Evolutionary conservation across 2,329 filamentous ascomycete species (phyloP), one percentile per base, ranked within the genome.

Genomic region (Eutypella sp.): DNA sequence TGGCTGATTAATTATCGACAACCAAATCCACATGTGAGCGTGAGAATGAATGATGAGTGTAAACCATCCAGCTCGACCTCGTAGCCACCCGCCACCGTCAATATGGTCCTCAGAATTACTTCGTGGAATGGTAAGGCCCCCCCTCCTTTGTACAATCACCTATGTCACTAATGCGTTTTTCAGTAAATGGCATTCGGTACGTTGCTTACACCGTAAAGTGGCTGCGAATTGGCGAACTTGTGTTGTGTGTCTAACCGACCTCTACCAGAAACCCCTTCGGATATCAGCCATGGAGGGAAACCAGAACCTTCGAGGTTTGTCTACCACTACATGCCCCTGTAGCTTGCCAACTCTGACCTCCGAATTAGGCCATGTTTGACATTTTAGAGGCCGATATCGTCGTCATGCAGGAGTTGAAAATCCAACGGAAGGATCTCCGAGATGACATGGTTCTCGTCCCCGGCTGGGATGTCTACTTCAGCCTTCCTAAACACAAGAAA

Each of bases 401-500:
- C 16, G 78, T 96, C 47, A 90, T 97, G 73, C 93, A 99, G 66
- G 93, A 97, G 67, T 84, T 89, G 37, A 99, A 97, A 69, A 96
- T 97, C 34, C 93, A 97, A 62, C 79, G 86, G 47, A 96, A 96
- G 63, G 91, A 96, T 56, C 73, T 99, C 2, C 78, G 76, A 34
- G 93, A 97, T 74, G 93, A 97, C 57, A 97, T 97, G 89, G 91
- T 97, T 9, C 73, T 97, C 27, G 82, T 97, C 0, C 83, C 88
- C 0, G 93, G 93, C 11, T 99, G 92, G 92, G 93, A 99, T 63
- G 91, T 91, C 53, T 96, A 85, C 68, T 96, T 96, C 68, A 96
- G 90, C 63, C 73, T 99, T 20, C 93, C 93, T 0, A 89, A 85
- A 62, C 78, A 95, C 61, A 97, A 97, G 66, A 97, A 96, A 74